A percentile compares a stretch with the other conserved stretches of the same genome.
phyloP scores from a whole-genome alignment of 2,329 filamentous ascomycete genomes.

The Penicillium paneum region DNA sequence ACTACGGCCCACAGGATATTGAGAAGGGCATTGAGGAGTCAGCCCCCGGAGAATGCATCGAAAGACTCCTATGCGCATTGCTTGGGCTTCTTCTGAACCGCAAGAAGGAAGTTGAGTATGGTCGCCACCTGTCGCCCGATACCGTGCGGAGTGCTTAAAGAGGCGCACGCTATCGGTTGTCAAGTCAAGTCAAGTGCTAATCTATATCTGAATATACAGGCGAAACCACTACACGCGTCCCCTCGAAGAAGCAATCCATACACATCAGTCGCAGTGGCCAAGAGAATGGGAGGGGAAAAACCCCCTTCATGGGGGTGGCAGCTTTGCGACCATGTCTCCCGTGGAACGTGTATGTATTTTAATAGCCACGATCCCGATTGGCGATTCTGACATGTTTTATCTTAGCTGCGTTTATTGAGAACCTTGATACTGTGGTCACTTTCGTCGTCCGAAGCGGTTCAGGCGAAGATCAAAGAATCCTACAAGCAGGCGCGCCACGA shows the following conservation, averaged over 20 bases:
- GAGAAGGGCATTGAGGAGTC: conserved; percentile 78
- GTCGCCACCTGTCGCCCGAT: conserved; percentile 29
- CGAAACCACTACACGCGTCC: conserved; percentile 89
- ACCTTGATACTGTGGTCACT: conserved; percentile 85
- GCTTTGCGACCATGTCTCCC: conserved; percentile 78
- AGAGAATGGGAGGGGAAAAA: conserved; percentile 77
- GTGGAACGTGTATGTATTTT: conserved; percentile 66
- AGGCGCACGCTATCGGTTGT: conserved; percentile 12
- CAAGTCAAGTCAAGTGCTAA: conserved; percentile 30
- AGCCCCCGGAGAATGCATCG: conserved; percentile 77
- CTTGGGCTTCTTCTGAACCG: conserved; percentile 86
- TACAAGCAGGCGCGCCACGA: conserved; percentile 86
- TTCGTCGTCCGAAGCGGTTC: conserved; percentile 79
- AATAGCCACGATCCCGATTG: neutral
- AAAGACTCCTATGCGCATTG: conserved; percentile 84
- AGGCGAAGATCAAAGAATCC: conserved; percentile 74
- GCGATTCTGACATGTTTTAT: conserved; percentile 7
- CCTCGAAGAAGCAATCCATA: conserved; percentile 84
- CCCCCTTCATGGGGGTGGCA: conserved; percentile 74
- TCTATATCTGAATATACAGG: conserved; percentile 49
- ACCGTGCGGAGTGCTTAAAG: conserved; percentile 7
- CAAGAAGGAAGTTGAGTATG: conserved; percentile 98
- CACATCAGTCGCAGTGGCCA: conserved; percentile 86
- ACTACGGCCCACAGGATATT: conserved; percentile 93
- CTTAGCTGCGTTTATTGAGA: conserved; percentile 75